These are phyloP conservation scores for Barnettozyma populi DNA, from an alignment of 805 yeast species.

Conservation along the genomic window DNA sequence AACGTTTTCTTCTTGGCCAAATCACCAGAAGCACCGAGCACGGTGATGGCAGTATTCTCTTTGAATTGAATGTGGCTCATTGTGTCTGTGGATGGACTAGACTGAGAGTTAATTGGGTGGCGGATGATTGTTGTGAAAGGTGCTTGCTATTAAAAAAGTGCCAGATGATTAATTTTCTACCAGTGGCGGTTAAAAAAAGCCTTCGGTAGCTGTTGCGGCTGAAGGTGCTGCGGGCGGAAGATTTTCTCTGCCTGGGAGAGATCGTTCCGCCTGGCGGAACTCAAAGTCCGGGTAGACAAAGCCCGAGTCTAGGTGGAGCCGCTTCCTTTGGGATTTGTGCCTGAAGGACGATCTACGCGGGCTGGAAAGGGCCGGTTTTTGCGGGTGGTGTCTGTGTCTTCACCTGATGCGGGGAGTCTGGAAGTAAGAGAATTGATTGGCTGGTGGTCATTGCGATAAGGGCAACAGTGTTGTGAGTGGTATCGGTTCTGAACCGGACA, in stretches of 20 bases:
- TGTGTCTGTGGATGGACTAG: neutral
- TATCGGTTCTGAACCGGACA: neutral
- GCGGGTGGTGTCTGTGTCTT: neutral
- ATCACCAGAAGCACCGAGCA: conserved; percentile 94
- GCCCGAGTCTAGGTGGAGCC: neutral
- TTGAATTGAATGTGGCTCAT: conserved; percentile 38
- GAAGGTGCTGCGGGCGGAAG: neutral
- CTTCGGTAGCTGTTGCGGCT: neutral
- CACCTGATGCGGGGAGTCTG: neutral
- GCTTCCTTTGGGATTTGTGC: too few species aligned
- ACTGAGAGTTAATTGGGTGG: neutral
- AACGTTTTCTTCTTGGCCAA: conserved; percentile 93
- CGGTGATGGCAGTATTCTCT: conserved; percentile 66
- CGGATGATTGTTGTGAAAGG: neutral
- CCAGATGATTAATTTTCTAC: neutral
- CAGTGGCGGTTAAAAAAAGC: neutral
- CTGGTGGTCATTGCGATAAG: neutral
- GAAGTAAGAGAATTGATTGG: neutral
- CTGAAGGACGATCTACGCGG: too few species aligned
- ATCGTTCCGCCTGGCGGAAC: neutral
- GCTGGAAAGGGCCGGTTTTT: neutral
- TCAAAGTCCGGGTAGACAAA: neutral
- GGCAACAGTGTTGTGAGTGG: neutral
- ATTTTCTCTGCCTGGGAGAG: neutral
- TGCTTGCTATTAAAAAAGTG: neutral